phyloP scores from a whole-genome alignment of 768 basidiomycete genomes.

The Amanita rimosa region DNA sequence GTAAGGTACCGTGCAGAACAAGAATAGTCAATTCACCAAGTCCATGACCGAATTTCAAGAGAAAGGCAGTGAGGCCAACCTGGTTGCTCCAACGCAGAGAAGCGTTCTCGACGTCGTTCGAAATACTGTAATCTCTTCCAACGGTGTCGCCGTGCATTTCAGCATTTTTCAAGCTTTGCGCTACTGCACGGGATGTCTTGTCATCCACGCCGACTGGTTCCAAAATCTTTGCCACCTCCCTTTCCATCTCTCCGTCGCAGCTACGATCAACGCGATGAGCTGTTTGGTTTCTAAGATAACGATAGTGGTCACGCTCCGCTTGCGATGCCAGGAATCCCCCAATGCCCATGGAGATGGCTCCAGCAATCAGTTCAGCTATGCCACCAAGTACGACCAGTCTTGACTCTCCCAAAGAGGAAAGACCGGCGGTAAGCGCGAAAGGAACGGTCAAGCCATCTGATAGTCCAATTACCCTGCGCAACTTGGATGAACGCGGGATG shows the following conservation, averaged over 20 bases:
- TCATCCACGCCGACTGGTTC: constrained; percentile 88
- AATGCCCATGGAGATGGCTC: constrained; percentile 96
- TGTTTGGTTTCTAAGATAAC: constrained; percentile 66
- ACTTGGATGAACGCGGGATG: not conserved
- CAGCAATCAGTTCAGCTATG: constrained; percentile 91
- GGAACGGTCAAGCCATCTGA: constrained; percentile 88
- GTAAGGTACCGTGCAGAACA: not conserved
- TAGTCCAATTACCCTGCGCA: constrained; percentile 70
- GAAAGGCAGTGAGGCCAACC: constrained; percentile 84
- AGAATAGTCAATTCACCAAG: constrained; percentile 41
- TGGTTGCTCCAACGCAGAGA: constrained; percentile 58
- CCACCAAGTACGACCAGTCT: constrained; percentile 91
- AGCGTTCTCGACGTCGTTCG: constrained; percentile 44
- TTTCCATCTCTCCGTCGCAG: constrained; percentile 92
- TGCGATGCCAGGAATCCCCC: constrained; percentile 97
- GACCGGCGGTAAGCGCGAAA: constrained; percentile 82
- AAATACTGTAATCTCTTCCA: constrained; percentile 10
- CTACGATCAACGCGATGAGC: constrained; percentile 75
- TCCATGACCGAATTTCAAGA: constrained; percentile 94
- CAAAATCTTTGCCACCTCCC: constrained; percentile 83
- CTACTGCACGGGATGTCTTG: constrained; percentile 65
- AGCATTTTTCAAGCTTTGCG: constrained; percentile 57
- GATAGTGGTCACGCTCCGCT: constrained; percentile 92
- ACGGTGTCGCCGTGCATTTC: constrained; percentile 34
- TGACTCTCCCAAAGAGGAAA: constrained; percentile 82